These are phyloP conservation scores for Alternaria metachromatica DNA, from an alignment of 2,329 filamentous ascomycete species.

Conservation along the genomic window DNA sequence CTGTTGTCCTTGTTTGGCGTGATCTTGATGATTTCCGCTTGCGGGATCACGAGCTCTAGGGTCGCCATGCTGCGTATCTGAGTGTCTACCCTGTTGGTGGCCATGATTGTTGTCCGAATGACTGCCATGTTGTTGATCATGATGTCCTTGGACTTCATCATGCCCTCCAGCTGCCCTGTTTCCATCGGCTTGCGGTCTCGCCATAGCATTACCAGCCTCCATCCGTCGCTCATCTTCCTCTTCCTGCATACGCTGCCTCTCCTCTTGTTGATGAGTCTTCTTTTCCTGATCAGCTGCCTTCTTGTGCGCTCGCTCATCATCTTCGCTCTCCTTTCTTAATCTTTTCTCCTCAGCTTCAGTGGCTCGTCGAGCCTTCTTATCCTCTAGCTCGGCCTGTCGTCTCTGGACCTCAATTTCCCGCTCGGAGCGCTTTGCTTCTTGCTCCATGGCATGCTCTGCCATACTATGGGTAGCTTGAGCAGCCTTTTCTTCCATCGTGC, in stretches of 20 bases:
- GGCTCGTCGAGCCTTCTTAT: background rate
- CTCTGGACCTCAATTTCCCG: background rate
- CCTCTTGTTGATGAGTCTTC: background rate
- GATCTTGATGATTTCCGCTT: background rate
- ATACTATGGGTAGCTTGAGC: background rate
- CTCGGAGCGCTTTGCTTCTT: background rate
- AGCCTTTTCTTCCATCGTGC: background rate
- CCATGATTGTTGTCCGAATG: background rate
- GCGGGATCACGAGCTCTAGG: background rate
- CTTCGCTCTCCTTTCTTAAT: background rate
- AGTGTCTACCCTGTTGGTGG: background rate
- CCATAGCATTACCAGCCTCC: background rate
- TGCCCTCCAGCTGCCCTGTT: background rate
- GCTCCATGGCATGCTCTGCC: background rate
- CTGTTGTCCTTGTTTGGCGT: background rate
- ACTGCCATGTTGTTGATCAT: background rate
- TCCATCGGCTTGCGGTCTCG: background rate
- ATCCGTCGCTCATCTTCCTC: background rate
- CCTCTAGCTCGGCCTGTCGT: background rate
- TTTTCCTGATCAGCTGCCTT: background rate
- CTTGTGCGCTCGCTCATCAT: background rate
- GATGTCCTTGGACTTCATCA: background rate
- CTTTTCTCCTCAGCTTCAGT: background rate
- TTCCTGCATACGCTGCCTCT: background rate
- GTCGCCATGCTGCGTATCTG: background rate